phyloP scores from a whole-genome alignment of 352 stramenopile species.

The Globisporangium ultimum region DNA sequence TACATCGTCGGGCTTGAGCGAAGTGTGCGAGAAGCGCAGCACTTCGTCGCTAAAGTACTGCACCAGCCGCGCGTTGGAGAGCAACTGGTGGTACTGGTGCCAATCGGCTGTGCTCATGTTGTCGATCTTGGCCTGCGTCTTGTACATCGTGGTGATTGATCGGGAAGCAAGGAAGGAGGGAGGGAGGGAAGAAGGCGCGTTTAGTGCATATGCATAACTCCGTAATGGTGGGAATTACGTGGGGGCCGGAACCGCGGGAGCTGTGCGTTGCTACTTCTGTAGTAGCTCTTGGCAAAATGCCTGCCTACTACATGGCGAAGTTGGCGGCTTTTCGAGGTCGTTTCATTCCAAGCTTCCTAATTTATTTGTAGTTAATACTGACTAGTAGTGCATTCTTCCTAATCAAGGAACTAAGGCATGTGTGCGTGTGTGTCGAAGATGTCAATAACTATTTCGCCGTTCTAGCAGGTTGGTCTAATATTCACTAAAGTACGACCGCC shows the following conservation, averaged over 20 bases:
- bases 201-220: background rate
- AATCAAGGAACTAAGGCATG: too few relatives aligned
- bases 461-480: too few relatives aligned
- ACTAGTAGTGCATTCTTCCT: background rate
- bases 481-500: too few relatives aligned
- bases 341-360: background rate
- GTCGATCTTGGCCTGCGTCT: conserved; percentile 69
- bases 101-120: conserved; percentile 77
- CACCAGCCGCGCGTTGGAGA: conserved; percentile 51
- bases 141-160: conserved; percentile 38
- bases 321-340: background rate
- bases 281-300: too few relatives aligned
- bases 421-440: too few relatives aligned
- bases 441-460: too few relatives aligned
- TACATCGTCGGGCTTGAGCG: conserved; percentile 68
- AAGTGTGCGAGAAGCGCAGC: conserved; percentile 49
- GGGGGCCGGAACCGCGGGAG: background rate
- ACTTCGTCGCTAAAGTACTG: conserved; percentile 63
- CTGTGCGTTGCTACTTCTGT: too few relatives aligned
- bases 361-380: background rate
- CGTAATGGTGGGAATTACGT: background rate
- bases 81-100: conserved; percentile 66
- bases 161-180: background rate
- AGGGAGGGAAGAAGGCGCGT: background rate
- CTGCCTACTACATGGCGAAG: background rate